phyloP scores from a whole-genome alignment of 169 alveolate species.

The Eimeria zaria region DNA sequence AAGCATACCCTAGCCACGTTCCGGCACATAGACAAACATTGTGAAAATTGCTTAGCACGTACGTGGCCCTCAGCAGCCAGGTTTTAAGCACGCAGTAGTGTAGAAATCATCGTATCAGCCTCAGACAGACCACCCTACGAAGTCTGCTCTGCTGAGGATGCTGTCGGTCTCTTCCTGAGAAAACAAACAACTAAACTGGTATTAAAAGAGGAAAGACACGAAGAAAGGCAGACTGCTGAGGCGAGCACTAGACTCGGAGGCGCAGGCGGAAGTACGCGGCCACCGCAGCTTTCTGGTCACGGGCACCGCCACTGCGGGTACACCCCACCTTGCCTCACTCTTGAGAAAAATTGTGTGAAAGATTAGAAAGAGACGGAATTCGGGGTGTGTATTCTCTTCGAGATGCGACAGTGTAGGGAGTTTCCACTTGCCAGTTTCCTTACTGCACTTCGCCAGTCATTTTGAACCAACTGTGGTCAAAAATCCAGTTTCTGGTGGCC shows the following conservation, averaged over 20 bases:
- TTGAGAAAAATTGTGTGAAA: background rate
- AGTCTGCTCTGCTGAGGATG: background rate
- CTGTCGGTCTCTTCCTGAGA: background rate
- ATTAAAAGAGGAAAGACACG: background rate
- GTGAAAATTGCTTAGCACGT: background rate
- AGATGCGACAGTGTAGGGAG: background rate
- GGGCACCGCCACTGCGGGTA: background rate
- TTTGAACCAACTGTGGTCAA: background rate
- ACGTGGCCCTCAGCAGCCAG: background rate
- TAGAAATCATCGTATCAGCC: background rate
- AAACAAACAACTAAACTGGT: background rate
- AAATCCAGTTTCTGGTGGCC: background rate
- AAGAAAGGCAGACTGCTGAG: background rate
- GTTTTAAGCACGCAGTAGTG: background rate
- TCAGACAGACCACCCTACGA: background rate
- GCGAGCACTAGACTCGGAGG: background rate
- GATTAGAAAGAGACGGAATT: background rate
- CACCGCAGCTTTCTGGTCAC: background rate
- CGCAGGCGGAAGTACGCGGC: background rate
- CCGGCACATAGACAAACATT: background rate
- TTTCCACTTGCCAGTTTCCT: background rate
- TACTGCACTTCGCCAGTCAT: background rate
- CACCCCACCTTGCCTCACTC: background rate
- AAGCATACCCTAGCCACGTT: background rate
- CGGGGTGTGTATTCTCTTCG: background rate